Evolutionary conservation across 345 rosid species (phyloP).

Genomic region (Citrus cavaleriei): DNA sequence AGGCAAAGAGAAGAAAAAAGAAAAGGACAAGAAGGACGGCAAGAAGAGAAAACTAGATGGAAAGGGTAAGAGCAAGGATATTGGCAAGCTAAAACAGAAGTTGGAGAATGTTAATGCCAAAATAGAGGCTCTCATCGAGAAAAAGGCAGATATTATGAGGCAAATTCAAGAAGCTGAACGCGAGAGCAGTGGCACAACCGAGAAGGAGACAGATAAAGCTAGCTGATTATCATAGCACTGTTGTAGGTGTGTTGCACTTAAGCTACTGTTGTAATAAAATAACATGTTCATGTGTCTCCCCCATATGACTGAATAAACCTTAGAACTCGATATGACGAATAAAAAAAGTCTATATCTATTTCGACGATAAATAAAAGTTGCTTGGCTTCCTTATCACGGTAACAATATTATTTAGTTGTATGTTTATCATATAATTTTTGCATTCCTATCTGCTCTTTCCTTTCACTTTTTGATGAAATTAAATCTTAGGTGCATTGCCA

Average conservation of each 20-base stretch:
- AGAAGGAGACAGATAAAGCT: conserved; percentile 13
- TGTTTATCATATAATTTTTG: neutral
- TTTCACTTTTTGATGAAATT: no score
- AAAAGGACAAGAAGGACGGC: conserved; percentile 29
- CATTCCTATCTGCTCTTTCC: neutral
- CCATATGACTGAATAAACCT: neutral
- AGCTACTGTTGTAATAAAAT: no score
- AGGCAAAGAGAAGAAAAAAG: conserved; percentile 22
- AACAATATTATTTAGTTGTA: no score
- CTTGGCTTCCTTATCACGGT: neutral
- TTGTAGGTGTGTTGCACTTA: neutral
- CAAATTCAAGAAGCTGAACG: conserved; percentile 59
- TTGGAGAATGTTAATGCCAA: conserved; percentile 55
- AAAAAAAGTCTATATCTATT: neutral
- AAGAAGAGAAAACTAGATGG: conserved; percentile 48
- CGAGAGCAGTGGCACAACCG: conserved; percentile 9
- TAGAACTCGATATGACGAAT: neutral
- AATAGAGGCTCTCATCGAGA: conserved; percentile 45
- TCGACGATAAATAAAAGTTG: neutral
- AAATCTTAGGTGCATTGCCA: no score
- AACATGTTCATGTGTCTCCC: no score
- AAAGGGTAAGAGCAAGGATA: conserved; percentile 42
- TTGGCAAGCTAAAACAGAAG: conserved; percentile 46
- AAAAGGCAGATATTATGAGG: conserved; percentile 45
- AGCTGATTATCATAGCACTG: neutral